phyloP scores from a whole-genome alignment of 116 monocot genomes.

The Dioscorea cayenensis region DNA sequence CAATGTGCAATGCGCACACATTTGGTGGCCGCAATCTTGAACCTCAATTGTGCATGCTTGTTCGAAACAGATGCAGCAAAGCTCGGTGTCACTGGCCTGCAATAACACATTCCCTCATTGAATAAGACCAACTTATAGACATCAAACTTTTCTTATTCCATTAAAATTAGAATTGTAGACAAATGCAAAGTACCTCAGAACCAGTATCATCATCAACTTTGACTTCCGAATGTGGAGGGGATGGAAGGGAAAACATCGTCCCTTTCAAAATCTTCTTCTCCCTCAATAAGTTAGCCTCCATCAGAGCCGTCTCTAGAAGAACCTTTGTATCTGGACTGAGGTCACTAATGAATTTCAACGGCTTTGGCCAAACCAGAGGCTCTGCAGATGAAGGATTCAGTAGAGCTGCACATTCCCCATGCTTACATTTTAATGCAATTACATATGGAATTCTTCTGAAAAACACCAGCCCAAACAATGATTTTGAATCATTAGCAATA shows the following conservation, averaged over 20 bases:
- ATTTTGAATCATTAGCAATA: too few species aligned
- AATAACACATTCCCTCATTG: not conserved
- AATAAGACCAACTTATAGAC: not conserved
- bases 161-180: too few species aligned
- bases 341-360: slow-evolving; percentile 60
- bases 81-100: slow-evolving; percentile 46
- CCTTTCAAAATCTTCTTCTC: slow-evolving; percentile 46
- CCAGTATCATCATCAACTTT: not conserved
- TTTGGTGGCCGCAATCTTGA: slow-evolving; percentile 82
- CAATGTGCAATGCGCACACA: slow-evolving; percentile 89
- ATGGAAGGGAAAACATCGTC: not conserved
- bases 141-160: too few species aligned
- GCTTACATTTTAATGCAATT: slow-evolving; percentile 37
- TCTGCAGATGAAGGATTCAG: slow-evolving; percentile 46
- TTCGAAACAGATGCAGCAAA: slow-evolving; percentile 94
- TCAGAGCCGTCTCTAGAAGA: slow-evolving; percentile 39
- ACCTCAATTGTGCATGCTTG: slow-evolving; percentile 85
- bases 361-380: slow-evolving; percentile 62
- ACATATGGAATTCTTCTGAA: slow-evolving; percentile 46
- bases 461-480: too few species aligned
- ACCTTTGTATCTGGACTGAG: slow-evolving; percentile 47
- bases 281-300: slow-evolving; percentile 47
- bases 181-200: not conserved
- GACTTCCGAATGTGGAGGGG: not conserved
- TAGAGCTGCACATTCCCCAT: slow-evolving; percentile 45